phyloP scores from a whole-genome alignment of 2,329 filamentous ascomycete species.

The Aureobasidium namibiae region DNA sequence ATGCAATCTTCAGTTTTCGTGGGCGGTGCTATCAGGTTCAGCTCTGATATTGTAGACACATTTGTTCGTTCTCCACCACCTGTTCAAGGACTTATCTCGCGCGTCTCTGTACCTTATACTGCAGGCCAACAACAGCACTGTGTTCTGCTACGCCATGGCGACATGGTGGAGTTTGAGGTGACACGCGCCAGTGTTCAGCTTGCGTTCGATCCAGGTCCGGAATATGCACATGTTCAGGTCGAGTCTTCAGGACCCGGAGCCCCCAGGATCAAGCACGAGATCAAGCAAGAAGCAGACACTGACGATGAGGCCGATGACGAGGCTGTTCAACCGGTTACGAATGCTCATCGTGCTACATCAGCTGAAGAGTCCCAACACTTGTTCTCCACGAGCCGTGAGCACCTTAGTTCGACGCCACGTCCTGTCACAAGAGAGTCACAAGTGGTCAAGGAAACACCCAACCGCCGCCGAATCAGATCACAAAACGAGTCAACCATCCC shows the following conservation, averaged over 20 bases:
- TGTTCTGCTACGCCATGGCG: not conserved
- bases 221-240: not conserved
- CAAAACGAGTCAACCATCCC: not conserved
- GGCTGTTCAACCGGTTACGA: not conserved
- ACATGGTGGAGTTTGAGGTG: not conserved
- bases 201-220: not conserved
- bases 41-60: not conserved
- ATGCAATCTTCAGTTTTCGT: not conserved
- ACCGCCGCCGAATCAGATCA: not conserved
- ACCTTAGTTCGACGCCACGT: not conserved
- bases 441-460: not conserved
- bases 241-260: slow-evolving; percentile 5
- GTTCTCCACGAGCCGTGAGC: slow-evolving; percentile 9
- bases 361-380: slow-evolving; percentile 5
- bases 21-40: not conserved
- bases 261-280: not conserved
- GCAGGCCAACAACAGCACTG: not conserved
- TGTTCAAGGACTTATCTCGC: not conserved
- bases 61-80: not conserved
- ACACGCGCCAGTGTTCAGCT: not conserved
- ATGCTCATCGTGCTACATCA: not conserved
- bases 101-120: not conserved
- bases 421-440: not conserved
- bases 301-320: slow-evolving; percentile 5
- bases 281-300: not conserved